Evolutionary conservation across 305 asterid species (phyloP), one percentile per base, ranked within the genome.

Genomic region (Rubia occidens): DNA sequence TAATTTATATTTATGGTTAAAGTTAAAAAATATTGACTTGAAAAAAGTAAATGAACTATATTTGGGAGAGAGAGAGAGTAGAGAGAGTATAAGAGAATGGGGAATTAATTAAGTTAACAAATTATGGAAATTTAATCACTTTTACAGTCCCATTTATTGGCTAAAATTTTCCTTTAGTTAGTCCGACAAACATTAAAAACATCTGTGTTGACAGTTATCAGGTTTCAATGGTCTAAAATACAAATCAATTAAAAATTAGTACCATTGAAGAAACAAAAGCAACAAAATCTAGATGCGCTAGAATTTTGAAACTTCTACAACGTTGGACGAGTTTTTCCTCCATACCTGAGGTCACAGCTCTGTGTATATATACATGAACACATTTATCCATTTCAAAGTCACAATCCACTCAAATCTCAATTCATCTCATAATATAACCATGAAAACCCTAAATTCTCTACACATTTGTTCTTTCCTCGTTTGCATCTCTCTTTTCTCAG

Each of bases 391-490:
- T 51, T 51, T 0, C 8, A n/a, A 0, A 51, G 20, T 51, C 58
- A 53, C 6, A 17, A n/a, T 53, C 24, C 11, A 51, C 61, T 6
- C 62, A 21, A 56, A 56, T 1, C 15, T 3, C 21, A 56, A 56
- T 18, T 18, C 35, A 26, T 10, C 18, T 56, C 35, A 8, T 8
- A 54, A 1, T 17, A 58, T 6, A 61, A 20, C 65, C 60, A 75
- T 75, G 82, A 65, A 55, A 26, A 13, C 60, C 69, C 6, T 53
- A 4, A 68, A 39, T 51, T 6, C n/a, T 10, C 15, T 67, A 24
- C 6, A 11, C 47, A 44, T 60, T 37, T 74, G 69, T 43, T 3
- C 62, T 35, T 17, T 66, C 37, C 54, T 56, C 3, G 17, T 78
- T 17, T 21, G 78, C 70, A 21, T 76, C 11, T 0, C 71, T 13